These are phyloP conservation scores for Ajuga chamaepitys DNA, from an alignment of 257 asterid species.

Conservation along the genomic window DNA sequence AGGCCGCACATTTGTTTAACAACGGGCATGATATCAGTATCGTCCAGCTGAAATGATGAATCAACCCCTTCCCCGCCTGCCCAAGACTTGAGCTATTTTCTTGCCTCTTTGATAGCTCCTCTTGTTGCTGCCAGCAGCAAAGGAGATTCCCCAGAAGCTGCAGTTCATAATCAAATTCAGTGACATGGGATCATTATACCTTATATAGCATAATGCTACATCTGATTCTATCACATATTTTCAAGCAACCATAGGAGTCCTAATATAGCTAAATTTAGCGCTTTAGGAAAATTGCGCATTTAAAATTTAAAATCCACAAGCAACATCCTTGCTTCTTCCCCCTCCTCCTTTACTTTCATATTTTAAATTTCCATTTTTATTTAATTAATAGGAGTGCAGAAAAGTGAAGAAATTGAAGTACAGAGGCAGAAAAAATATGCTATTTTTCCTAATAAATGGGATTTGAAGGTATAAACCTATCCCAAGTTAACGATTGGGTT, in stretches of 20 bases:
- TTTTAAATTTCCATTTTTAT: background rate
- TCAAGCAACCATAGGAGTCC: background rate
- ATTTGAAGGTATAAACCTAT: background rate
- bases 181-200: background rate
- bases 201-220: background rate
- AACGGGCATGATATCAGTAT: conserved; percentile 65
- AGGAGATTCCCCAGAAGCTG: conserved; percentile 89
- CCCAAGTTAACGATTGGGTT: conserved; percentile 16
- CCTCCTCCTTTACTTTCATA: background rate
- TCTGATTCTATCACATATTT: background rate
- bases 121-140: conserved; percentile 59
- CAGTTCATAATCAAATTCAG: background rate
- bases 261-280: too few relatives aligned
- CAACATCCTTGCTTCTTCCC: too few relatives aligned
- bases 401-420: too few relatives aligned
- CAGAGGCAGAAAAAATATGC: too few relatives aligned
- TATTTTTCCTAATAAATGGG: too few relatives aligned
- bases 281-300: too few relatives aligned
- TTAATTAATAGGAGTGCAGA: too few relatives aligned
- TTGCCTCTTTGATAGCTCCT: conserved; percentile 66
- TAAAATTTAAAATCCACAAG: too few relatives aligned
- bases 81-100: conserved; percentile 55
- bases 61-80: conserved; percentile 36
- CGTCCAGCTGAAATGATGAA: conserved; percentile 38
- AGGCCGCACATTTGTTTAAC: conserved; percentile 70